phyloP scores from a whole-genome alignment of 1,139 yeast species.

The Pichia sp. region DNA sequence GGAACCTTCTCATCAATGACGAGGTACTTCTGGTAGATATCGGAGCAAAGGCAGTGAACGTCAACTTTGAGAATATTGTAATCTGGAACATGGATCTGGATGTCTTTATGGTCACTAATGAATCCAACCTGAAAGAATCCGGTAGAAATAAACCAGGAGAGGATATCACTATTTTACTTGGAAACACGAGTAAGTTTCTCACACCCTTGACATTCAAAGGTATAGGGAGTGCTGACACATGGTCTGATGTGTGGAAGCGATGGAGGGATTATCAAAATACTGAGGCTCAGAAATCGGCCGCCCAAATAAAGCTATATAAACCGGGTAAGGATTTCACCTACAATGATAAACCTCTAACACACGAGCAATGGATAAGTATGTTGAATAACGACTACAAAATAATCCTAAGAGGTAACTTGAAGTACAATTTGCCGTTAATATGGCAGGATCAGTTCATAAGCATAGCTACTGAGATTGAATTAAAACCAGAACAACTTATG shows the following conservation, averaged over 20 bases:
- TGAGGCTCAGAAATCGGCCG: conserved; percentile 39
- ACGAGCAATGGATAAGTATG: conserved; percentile 62
- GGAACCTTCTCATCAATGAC: conserved; percentile 69
- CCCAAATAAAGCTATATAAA: conserved; percentile 60
- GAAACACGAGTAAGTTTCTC: conserved; percentile 59
- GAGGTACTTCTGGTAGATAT: conserved; percentile 79
- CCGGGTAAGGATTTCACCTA: conserved; percentile 55
- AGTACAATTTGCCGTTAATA: conserved; percentile 61
- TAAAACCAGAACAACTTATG: conserved; percentile 11
- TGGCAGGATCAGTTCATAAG: conserved; percentile 22
- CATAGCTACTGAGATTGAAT: conserved; percentile 22
- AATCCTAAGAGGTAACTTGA: conserved; percentile 71
- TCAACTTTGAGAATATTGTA: conserved; percentile 68
- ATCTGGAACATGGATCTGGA: conserved; percentile 69
- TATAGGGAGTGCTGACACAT: conserved; percentile 18
- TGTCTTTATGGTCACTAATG: conserved; percentile 48
- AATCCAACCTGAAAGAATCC: conserved; percentile 4
- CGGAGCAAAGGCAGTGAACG: conserved; percentile 68
- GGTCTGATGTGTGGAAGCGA: conserved; percentile 32
- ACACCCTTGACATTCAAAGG: conserved; percentile 73
- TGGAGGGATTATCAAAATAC: conserved; percentile 38
- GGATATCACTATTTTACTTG: conserved; percentile 58
- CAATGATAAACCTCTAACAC: conserved; percentile 33
- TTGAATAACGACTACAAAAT: conserved; percentile 75
- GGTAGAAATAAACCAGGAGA: conserved; percentile 12